Evolutionary conservation across 169 alveolate genomes (phyloP).

Genomic region (Plasmodium reichenowi): DNA sequence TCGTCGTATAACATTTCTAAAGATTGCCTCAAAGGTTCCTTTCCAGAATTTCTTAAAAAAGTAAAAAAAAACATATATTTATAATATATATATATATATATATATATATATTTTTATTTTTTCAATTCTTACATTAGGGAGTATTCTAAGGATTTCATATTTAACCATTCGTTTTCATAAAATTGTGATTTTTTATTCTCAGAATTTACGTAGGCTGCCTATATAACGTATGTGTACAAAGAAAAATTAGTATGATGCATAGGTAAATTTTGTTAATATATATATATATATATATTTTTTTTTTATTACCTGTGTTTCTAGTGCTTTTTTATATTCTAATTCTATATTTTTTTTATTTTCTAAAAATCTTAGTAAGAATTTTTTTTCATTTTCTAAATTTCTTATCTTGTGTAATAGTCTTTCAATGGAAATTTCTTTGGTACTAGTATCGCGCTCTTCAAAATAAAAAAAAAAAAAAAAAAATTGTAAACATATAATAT

Average conservation of each 20-base stretch:
- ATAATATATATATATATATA: conserved; percentile 6
- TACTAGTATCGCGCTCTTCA: conserved; percentile 9
- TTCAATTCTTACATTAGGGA: conserved; percentile 41
- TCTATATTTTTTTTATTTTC: conserved; percentile 62
- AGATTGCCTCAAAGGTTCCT: conserved; percentile 42
- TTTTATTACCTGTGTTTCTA: conserved; percentile 48
- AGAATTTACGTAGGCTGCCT: conserved; percentile 53
- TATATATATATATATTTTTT: background rate
- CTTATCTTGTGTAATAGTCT: conserved; percentile 37
- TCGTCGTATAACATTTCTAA: conserved; percentile 50
- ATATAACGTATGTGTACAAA: background rate
- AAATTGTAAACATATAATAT: too few species aligned
- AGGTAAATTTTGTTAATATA: background rate
- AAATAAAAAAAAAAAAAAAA: background rate
- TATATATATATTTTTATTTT: too few species aligned
- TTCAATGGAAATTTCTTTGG: conserved; percentile 20
- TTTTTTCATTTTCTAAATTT: conserved; percentile 71
- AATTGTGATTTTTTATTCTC: conserved; percentile 55
- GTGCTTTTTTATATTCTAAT: conserved; percentile 39
- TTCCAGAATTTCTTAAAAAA: conserved; percentile 48
- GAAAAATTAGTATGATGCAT: conserved; percentile 1
- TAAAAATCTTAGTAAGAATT: conserved; percentile 30
- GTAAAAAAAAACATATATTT: background rate
- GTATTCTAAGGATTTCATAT: conserved; percentile 66
- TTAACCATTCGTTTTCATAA: conserved; percentile 68